Percentiles rank a stretch among this genome's conserved stretches.
Evolutionary conservation across 371 early-diverging fungal species (phyloP).

Genomic region (Fennellomyces sp.): DNA sequence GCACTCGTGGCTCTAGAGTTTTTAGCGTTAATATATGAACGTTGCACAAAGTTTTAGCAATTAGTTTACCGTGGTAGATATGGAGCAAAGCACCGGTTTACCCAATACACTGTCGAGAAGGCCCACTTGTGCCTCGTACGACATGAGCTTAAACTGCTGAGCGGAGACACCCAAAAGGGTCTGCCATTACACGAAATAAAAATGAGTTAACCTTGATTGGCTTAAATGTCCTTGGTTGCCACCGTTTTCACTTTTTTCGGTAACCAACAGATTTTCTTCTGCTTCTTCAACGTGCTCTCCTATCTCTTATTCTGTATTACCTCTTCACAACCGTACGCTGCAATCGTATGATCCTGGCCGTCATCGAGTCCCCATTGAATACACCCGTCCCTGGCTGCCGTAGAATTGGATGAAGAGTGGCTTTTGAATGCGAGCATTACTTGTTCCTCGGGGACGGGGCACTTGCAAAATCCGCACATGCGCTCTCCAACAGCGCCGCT

Average conservation of each 20-base stretch:
- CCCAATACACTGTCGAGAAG: conserved; percentile 41
- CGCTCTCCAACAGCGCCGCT: background rate
- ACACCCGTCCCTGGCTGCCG: conserved; percentile 24
- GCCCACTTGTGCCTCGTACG: conserved; percentile 31
- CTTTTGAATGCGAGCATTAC: conserved; percentile 28
- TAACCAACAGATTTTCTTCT: background rate
- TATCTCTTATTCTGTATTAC: conserved; percentile 15
- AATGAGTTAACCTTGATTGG: background rate
- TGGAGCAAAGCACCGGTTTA: conserved; percentile 30
- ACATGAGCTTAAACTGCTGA: conserved; percentile 31
- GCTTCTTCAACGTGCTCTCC: background rate
- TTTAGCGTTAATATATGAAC: background rate
- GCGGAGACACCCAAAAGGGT: conserved; percentile 31
- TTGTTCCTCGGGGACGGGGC: conserved; percentile 17
- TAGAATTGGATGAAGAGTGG: background rate
- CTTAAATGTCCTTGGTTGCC: too few relatives aligned
- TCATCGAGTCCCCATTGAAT: conserved; percentile 45
- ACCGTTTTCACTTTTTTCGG: background rate
- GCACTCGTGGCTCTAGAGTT: background rate
- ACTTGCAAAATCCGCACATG: conserved; percentile 36
- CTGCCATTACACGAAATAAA: conserved; percentile 11
- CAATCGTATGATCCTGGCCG: conserved; percentile 27
- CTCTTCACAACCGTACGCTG: conserved; percentile 43
- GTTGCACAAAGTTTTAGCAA: background rate
- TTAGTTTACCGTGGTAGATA: conserved; percentile 30